Evolutionary conservation across 345 rosid genomes (phyloP), one percentile per base, ranked within the genome.

Genomic region (Cardiospermum halicacabum): DNA sequence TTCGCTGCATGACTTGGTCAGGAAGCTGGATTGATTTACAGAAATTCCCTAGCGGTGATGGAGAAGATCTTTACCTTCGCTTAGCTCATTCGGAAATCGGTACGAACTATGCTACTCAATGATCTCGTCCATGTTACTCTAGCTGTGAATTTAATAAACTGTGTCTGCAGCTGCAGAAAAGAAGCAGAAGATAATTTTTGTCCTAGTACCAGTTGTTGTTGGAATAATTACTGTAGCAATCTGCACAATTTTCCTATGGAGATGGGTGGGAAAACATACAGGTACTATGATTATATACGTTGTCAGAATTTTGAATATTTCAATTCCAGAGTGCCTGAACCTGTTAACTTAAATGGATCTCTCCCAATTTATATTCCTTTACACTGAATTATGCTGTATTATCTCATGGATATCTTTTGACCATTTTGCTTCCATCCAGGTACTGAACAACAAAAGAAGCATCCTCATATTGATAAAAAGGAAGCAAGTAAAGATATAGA

Each of bases 1-100:
- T 77, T 0, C 76, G 87, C 25, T 86, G 89, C 48, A 71, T 78
- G 82, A 16, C 63, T 22, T 82, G 92, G 92, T 69, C 36, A 18
- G 61, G 24, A 72, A 47, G 27, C 57, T 77, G 82, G 63, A 56
- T 75, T 54, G 87, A 86, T 59, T 39, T 70, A 32, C 81, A 69
- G 58, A 63, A 74, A 3, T 68, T 65, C 30, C 19, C 80, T 53
- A 26, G 7, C 5, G n/a, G n/a, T n/a, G 62, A 67, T 10, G 85
- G 89, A 6, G 26, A 18, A 61, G 79, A 82, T 69, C 83, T 80
- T 10, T 64, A 57, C 56, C 58, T 85, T 58, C 82, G 82, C 12
- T n/a, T 80, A 7, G 66, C 79, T 11, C 13, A 62, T 62, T 71
- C 82, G 4, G 87, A 82, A 58, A 21, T 28, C 0, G 56, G 56